Percentiles rank a stretch among this genome's conserved stretches.
Conservation (phyloP, 305 asterid species). For the Rubia balearica region DNA sequence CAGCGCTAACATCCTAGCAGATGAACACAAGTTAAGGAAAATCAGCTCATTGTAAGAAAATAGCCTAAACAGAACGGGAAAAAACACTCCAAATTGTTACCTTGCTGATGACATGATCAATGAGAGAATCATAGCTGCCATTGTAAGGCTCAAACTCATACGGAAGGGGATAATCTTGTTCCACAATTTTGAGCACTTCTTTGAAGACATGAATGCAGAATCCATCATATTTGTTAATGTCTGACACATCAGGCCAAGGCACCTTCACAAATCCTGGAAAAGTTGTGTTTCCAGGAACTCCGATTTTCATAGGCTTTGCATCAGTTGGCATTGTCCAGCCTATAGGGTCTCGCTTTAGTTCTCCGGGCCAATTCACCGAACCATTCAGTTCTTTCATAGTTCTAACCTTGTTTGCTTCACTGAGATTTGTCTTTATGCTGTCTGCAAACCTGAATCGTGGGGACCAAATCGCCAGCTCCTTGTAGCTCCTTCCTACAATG, state of each 20-base stretch:
- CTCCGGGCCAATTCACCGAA: constrained; percentile 35
- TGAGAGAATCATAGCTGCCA: constrained; percentile 25
- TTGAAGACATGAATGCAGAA: constrained; percentile 35
- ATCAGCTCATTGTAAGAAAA: not conserved
- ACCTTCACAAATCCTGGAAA: constrained; percentile 25
- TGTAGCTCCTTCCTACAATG: constrained; percentile 29
- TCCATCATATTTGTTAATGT: constrained; percentile 14
- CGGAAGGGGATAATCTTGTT: constrained; percentile 22
- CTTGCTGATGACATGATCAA: constrained; percentile 23
- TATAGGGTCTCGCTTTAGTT: constrained; percentile 27
- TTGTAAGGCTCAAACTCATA: constrained; percentile 20
- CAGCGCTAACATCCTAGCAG: constrained; percentile 14
- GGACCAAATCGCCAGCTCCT: constrained; percentile 33
- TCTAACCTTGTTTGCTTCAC: not conserved
- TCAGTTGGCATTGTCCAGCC: constrained; percentile 40
- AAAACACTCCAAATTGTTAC: constrained; percentile 16
- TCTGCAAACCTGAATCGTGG: constrained; percentile 19
- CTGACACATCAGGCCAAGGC: constrained; percentile 1
- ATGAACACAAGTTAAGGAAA: not conserved
- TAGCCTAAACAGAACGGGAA: not conserved
- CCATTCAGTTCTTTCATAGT: constrained; percentile 11
- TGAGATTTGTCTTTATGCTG: not conserved
- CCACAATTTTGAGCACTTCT: constrained; percentile 21
- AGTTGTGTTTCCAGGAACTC: constrained; percentile 25
- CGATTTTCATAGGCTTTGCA: constrained; percentile 29